Percentiles rank a stretch among this genome's conserved stretches.
phyloP scores from a whole-genome alignment of 2,329 filamentous ascomycete species.

The Macroventuria anomochaeta region DNA sequence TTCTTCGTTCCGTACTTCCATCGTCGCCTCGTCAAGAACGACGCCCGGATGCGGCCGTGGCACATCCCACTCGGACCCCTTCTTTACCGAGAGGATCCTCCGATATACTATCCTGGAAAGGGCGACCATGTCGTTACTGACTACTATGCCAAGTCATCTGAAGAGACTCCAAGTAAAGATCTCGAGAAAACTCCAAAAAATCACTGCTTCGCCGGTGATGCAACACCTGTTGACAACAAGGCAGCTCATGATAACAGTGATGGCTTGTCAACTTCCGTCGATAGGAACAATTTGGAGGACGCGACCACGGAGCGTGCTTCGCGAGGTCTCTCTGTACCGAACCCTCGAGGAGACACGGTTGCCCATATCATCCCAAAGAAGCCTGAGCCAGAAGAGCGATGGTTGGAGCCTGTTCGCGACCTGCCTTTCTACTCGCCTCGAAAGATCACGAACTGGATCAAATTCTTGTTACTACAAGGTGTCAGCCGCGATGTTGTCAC shows the following conservation, averaged over 20 bases:
- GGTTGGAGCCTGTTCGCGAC: constrained; percentile 43
- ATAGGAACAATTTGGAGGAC: constrained; percentile 21
- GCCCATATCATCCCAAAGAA: constrained; percentile 27
- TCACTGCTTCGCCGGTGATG: constrained; percentile 2
- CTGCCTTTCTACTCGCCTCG: constrained; percentile 40
- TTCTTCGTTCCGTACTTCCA: constrained; percentile 41
- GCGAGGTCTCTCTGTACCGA: constrained; percentile 4
- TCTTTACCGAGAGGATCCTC: constrained; percentile 49
- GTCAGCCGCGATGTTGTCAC: constrained; percentile 52
- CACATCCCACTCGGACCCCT: constrained; percentile 47
- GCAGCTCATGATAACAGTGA: not conserved
- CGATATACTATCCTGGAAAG: constrained; percentile 51
- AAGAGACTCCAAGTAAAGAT: constrained; percentile 28
- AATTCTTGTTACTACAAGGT: constrained; percentile 52
- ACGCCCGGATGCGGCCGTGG: constrained; percentile 33
- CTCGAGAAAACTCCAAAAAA: constrained; percentile 17
- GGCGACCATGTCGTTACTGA: constrained; percentile 46
- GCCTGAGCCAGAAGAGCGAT: constrained; percentile 44
- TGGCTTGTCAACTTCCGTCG: constrained; percentile 12
- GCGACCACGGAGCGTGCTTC: constrained; percentile 13
- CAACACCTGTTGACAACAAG: constrained; percentile 1
- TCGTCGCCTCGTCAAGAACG: constrained; percentile 35
- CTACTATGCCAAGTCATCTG: constrained; percentile 49
- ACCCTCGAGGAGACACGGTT: constrained; percentile 4
- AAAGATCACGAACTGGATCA: constrained; percentile 49